phyloP scores from a whole-genome alignment of 306 rosid genomes.

The Medicago truncatula region DNA sequence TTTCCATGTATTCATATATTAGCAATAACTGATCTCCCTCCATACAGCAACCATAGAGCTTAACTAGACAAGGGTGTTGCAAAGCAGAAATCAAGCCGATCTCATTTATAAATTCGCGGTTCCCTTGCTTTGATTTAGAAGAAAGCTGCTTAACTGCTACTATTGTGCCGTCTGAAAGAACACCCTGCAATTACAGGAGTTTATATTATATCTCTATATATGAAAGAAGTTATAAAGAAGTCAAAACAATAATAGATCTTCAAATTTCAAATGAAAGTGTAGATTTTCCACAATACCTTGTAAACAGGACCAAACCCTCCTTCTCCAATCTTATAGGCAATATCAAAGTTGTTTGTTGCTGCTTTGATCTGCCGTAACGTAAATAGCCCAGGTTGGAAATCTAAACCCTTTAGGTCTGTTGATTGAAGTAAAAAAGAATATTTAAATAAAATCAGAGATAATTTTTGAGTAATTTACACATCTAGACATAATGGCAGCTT shows the following conservation, averaged over 20 bases:
- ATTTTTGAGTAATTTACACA: background rate
- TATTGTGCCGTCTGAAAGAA: slow-evolving; percentile 57
- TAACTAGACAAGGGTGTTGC: slow-evolving; percentile 69
- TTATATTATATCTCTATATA: background rate
- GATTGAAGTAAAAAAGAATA: slow-evolving; percentile 12
- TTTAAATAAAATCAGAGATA: background rate
- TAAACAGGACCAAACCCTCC: slow-evolving; percentile 81
- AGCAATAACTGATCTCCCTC: slow-evolving; percentile 67
- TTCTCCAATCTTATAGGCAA: slow-evolving; percentile 65
- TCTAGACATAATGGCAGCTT: background rate
- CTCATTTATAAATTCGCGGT: slow-evolving; percentile 69
- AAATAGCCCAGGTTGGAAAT: slow-evolving; percentile 57
- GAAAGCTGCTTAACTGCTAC: slow-evolving; percentile 76
- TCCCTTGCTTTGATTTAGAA: slow-evolving; percentile 74
- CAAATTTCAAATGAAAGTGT: background rate
- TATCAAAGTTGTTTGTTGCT: slow-evolving; percentile 67
- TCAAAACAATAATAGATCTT: background rate
- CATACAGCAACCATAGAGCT: slow-evolving; percentile 67
- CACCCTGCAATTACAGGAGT: slow-evolving; percentile 53
- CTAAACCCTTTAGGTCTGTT: slow-evolving; percentile 58
- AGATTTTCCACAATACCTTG: slow-evolving; percentile 55
- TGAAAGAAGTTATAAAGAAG: too few species aligned
- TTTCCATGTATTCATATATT: slow-evolving; percentile 73
- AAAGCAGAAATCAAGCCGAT: slow-evolving; percentile 72
- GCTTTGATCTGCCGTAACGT: slow-evolving; percentile 64